phyloP scores from a whole-genome alignment of 148 eudicot genomes.

The Chenopodium formosanum region DNA sequence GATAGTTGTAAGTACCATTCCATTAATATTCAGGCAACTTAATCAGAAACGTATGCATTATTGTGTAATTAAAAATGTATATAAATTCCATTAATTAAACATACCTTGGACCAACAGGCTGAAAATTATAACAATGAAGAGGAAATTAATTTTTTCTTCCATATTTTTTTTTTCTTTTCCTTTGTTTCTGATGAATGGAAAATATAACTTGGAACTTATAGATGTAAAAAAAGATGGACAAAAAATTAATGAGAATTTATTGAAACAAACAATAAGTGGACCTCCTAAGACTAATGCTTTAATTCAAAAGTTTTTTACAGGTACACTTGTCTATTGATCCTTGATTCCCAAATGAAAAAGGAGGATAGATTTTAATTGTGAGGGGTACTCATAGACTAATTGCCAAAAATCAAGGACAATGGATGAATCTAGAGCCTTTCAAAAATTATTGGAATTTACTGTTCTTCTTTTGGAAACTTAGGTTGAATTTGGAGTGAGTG shows the following conservation, averaged over 20 bases:
- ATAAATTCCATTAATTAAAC: not conserved
- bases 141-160: not conserved
- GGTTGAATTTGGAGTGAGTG: too few relatives aligned
- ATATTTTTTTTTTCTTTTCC: not conserved
- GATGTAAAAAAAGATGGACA: not conserved
- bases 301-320: not conserved
- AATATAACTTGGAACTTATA: too few relatives aligned
- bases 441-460: conserved; percentile 6
- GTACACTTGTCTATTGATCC: not conserved
- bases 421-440: conserved; percentile 1
- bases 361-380: not conserved
- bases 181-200: too few relatives aligned
- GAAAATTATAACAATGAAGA: conserved; percentile 17
- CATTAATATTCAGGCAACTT: too few relatives aligned
- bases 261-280: conserved; percentile 1
- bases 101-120: conserved; percentile 24
- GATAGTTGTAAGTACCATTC: too few relatives aligned
- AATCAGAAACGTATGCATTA: too few relatives aligned
- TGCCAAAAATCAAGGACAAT: not conserved
- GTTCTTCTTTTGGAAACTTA: not conserved
- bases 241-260: not conserved
- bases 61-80: not conserved
- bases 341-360: not conserved
- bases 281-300: not conserved
- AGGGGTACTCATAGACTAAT: not conserved